Evolutionary conservation across 2,329 filamentous ascomycete species (phyloP), one percentile per base, ranked within the genome.

Genomic region (Aspergillus persii): DNA sequence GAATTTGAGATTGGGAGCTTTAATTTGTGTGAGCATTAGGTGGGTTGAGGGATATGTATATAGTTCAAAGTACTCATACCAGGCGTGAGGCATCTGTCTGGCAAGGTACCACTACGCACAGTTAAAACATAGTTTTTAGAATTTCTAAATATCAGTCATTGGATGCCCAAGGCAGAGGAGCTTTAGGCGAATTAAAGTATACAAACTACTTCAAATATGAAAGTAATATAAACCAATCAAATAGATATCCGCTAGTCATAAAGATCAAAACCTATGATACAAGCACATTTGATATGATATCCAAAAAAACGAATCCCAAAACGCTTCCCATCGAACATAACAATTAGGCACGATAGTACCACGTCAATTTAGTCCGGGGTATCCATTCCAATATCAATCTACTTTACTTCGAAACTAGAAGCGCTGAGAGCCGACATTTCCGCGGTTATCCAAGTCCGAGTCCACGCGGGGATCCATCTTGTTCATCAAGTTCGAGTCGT

Each of bases 391-490:
- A n/a, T 2, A 41, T 15, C 12, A 6, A 41, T 41, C 36, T 12
- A 39, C 7, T n/a, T 15, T 2, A n/a, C 1, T 41, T 7, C 12
- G 15, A 47, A 47, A 27, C 44, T 47, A 47, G 44, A 47, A 27
- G 11, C 44, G 44, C 26, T 27, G 44, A 26, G 44, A 4, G 8
- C 44, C 44, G 18, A 47, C 18, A 26, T 9, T 27, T 9, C 23
- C 44, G 12, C 61, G 31, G 57, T 63, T 57, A 31, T 64, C 62
- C 30, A 64, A 31, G 65, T 85, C 81, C 47, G 78, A 81, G 68
- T 85, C 82, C 49, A 85, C 74, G 29, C 83, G 77, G 23, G 83
- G 84, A 65, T 86, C 84, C 3, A 72, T 69, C 47, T 81, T 80
- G 71, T 86, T 86, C n/a, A 74, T 74, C 3, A 76, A 1, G 56